These are phyloP conservation scores for Coniochaeta sp. DNA, from an alignment of 2,329 filamentous ascomycete genomes.

Conservation along the genomic window DNA sequence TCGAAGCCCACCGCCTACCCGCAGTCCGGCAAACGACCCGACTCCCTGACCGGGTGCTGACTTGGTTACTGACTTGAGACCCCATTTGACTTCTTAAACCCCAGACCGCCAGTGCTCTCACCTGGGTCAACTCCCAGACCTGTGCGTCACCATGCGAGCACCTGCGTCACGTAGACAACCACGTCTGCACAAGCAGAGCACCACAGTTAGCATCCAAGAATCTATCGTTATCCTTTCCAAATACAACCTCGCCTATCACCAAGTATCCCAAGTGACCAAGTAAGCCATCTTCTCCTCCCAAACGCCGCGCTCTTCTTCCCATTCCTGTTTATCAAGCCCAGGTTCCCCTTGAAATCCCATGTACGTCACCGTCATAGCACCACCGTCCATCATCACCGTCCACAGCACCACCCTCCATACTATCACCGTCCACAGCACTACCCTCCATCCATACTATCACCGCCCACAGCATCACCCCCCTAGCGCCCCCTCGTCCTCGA, in stretches of 20 bases:
- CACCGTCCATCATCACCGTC: no score
- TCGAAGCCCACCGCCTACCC: not conserved
- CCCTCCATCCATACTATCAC: no score
- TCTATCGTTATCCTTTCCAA: not conserved
- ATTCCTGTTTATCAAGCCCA: no score
- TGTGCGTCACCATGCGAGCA: not conserved
- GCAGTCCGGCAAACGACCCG: not conserved
- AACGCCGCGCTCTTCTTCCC: not conserved
- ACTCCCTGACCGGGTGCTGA: not conserved
- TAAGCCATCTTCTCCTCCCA: not conserved
- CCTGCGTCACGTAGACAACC: not conserved
- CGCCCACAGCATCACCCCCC: no score
- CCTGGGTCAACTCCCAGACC: not conserved
- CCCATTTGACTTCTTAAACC: not conserved
- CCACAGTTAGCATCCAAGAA: not conserved
- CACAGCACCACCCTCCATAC: no score
- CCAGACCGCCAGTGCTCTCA: not conserved
- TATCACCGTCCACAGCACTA: no score
- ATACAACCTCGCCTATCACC: not conserved
- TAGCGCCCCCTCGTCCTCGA: conserved; percentile 13
- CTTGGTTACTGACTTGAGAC: not conserved
- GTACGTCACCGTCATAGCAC: no score
- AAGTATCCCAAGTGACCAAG: not conserved
- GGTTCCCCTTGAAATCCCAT: no score
- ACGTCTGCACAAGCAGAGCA: not conserved